Evolutionary conservation across 768 basidiomycete species (phyloP), one percentile per base, ranked within the genome.

Genomic region (Suillus luteus): DNA sequence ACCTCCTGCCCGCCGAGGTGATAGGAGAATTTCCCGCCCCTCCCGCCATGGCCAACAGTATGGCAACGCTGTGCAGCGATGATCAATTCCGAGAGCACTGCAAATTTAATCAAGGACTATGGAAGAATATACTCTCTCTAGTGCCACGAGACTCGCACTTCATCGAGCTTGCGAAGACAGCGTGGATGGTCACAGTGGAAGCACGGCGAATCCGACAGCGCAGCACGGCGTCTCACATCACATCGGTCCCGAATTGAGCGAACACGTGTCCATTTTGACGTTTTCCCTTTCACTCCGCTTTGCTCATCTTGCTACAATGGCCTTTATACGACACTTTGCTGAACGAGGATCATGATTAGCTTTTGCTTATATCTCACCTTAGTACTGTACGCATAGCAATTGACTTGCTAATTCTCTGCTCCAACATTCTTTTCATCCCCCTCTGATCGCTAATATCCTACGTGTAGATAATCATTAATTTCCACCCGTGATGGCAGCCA

Each of bases 111-210:
- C 83, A 85, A 51, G 88, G 89, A n/a, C 72, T 89, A 58, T 88
- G 89, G 87, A 82, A 81, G 68, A 90, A 90, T 62, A 80, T 84
- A 41, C 79, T 90, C 12, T 78, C 79, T 19, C 75, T 89, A 61
- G 86, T 82, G 8, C 78, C 85, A 40, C 78, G 74, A 22, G 81
- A 86, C 65, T 62, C 71, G 57, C 70, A 69, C 35, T 71, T 88
- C 62, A 77, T 82, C 59, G 78, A 82, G 66, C 72, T 86, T 52
- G 83, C 81, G 31, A 81, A 81, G 68, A 86, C 80, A 24, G 85
- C 86, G 51, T 95, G 91, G 91, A 90, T 86, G 55, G 87, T 89
- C 49, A 85, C 92, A 10, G 84, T 87, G 19, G 90, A 92, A 66
- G 85, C 87, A n/a, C 76, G 75, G 24, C 75, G 76, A 27, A 69